These are phyloP conservation scores for Pythium oligandrum DNA, from an alignment of 352 stramenopile genomes.

Conservation along the genomic window DNA sequence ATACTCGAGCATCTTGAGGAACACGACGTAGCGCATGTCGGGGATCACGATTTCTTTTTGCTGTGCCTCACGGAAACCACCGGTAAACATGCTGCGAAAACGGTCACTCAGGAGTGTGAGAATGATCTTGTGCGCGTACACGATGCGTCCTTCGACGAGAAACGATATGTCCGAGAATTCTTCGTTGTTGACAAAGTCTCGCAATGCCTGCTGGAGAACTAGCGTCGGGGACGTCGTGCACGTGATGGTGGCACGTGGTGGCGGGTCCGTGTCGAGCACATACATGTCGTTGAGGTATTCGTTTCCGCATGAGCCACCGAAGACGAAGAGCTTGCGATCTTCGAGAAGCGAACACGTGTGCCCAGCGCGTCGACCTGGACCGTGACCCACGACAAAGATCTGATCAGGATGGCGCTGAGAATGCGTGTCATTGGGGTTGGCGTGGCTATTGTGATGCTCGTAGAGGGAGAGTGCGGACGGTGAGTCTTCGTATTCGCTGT, in stretches of 20 bases:
- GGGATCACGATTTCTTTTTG: slow-evolving; percentile 85
- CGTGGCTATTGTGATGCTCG: slow-evolving; percentile 11
- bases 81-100: slow-evolving; percentile 94
- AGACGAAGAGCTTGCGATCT: slow-evolving; percentile 91
- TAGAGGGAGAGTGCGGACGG: not conserved
- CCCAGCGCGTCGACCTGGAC: slow-evolving; percentile 86
- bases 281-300: slow-evolving; percentile 95
- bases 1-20: slow-evolving; percentile 92
- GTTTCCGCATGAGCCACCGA: slow-evolving; percentile 89
- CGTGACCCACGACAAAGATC: slow-evolving; percentile 81
- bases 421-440: slow-evolving; percentile 63
- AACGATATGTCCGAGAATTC: slow-evolving; percentile 96
- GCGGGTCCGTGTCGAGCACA: slow-evolving; percentile 92
- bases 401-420: slow-evolving; percentile 43
- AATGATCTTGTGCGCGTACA: slow-evolving; percentile 94
- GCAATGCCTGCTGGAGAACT: slow-evolving; percentile 69
- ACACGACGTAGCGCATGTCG: slow-evolving; percentile 87
- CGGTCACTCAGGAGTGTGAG: slow-evolving; percentile 90
- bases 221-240: slow-evolving; percentile 52
- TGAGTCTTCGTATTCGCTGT: not conserved
- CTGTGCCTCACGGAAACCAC: slow-evolving; percentile 86
- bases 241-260: slow-evolving; percentile 78
- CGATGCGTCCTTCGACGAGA: slow-evolving; percentile 89
- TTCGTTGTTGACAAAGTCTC: slow-evolving; percentile 89
- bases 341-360: slow-evolving; percentile 92